These are phyloP conservation scores for Cerrena zonata DNA, from an alignment of 1,284 basidiomycete species.

Conservation along the genomic window DNA sequence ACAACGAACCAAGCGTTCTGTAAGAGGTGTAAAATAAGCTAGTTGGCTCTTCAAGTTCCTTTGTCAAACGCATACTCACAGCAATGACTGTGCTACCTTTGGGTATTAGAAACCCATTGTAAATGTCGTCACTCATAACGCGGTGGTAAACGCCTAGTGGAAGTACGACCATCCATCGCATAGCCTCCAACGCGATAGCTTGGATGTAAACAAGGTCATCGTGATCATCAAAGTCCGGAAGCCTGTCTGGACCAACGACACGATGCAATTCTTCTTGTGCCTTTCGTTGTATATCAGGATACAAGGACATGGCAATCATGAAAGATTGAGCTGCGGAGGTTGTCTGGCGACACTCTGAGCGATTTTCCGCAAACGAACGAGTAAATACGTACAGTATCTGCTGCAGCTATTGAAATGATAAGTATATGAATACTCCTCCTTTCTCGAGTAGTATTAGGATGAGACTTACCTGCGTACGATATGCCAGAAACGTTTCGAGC, in stretches of 20 bases:
- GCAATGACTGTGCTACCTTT: conserved; percentile 1
- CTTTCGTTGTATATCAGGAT: conserved; percentile 5
- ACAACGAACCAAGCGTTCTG: background rate
- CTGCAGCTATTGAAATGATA: background rate
- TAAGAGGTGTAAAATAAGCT: background rate
- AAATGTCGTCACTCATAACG: conserved; percentile 6
- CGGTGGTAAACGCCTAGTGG: conserved; percentile 5
- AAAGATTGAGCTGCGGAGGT: conserved; percentile 3
- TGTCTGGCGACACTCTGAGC: background rate
- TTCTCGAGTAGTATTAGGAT: background rate
- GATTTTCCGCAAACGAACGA: background rate
- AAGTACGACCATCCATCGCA: conserved; percentile 3
- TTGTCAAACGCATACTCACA: background rate
- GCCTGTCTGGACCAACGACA: conserved; percentile 2
- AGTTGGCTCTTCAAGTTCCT: background rate
- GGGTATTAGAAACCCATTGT: conserved; percentile 8
- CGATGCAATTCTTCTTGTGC: conserved; percentile 7
- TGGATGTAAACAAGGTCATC: conserved; percentile 1
- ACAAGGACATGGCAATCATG: conserved; percentile 6
- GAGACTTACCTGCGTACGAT: conserved; percentile 2
- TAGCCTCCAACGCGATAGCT: conserved; percentile 2
- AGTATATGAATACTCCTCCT: background rate
- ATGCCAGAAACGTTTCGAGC: conserved; percentile 1
- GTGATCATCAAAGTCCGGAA: background rate
- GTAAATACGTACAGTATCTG: conserved; percentile 1